Conservation (phyloP, 768 basidiomycete species). For the Leccinum longicurvipes region DNA sequence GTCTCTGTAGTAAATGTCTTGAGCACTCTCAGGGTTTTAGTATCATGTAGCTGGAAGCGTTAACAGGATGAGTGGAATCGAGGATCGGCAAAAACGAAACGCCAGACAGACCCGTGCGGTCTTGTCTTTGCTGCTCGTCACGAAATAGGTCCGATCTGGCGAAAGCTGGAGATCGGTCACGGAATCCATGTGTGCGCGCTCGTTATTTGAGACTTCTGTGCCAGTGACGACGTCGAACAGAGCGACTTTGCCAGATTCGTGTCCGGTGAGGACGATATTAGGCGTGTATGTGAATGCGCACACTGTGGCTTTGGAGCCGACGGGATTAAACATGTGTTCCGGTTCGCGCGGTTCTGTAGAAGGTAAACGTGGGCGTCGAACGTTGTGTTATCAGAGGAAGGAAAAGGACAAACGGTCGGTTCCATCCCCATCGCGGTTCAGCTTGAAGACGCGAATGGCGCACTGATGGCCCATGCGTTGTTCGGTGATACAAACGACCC, state of each 20-base stretch:
- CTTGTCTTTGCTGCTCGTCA: slow-evolving; percentile 97
- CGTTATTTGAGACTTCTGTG: slow-evolving; percentile 78
- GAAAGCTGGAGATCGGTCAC: slow-evolving; percentile 93
- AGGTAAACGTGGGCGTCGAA: neutral
- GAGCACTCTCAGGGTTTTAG: slow-evolving; percentile 82
- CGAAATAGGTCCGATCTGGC: slow-evolving; percentile 88
- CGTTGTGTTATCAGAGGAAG: neutral
- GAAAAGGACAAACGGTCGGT: slow-evolving; percentile 58
- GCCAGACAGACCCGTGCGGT: slow-evolving; percentile 69
- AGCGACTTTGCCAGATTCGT: slow-evolving; percentile 94
- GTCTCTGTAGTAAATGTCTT: slow-evolving; percentile 95
- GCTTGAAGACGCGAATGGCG: slow-evolving; percentile 84
- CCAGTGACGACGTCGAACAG: slow-evolving; percentile 87
- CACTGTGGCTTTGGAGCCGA: slow-evolving; percentile 96
- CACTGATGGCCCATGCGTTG: slow-evolving; percentile 94
- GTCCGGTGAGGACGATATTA: slow-evolving; percentile 84
- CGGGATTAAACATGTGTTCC: slow-evolving; percentile 73
- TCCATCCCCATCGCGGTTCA: slow-evolving; percentile 81
- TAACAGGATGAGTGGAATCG: neutral
- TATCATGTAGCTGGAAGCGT: slow-evolving; percentile 71
- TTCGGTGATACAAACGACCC: slow-evolving; percentile 92
- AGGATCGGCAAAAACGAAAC: neutral
- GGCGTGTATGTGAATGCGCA: slow-evolving; percentile 84
- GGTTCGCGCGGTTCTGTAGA: slow-evolving; percentile 73
- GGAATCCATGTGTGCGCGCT: slow-evolving; percentile 80